Evolutionary conservation across 345 rosid genomes (phyloP), one percentile per base, ranked within the genome.

Genomic region (Streptanthus diversifolius): DNA sequence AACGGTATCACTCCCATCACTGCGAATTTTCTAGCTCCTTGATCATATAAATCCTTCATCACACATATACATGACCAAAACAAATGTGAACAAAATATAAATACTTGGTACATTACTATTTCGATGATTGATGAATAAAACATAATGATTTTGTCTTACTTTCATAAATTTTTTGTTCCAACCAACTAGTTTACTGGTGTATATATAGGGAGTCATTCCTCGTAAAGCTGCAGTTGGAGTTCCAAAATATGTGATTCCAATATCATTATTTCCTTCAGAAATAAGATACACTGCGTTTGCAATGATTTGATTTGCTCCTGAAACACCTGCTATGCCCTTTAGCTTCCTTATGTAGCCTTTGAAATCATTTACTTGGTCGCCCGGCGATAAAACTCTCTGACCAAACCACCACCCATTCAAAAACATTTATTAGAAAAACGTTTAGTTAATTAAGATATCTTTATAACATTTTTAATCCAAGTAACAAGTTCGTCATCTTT

Each of bases 221-320:
- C 79, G 83, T 0, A 37, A 0, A 13, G 14, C 4, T 51, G 88
- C 73, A 15, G 62, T 14, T 5, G 70, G 83, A 19, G 80, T 56
- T 0, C 11, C 8, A 52, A 80, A 85, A 66, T 61, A 89, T n/a
- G 80, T 78, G 67, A 79, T 75, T 19, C 85, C 92, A 21, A 89
- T 63, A 85, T 89, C 96, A 47, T 87, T 76, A 66, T 83, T 87
- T 48, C 92, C 87, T 18, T 81, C 59, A 14, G 82, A 80, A 29
- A 84, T 61, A 2, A 84, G 30, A 72, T 62, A 70, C 15, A 87
- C 19, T 53, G 83, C 78, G 2, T 82, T 83, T 40, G 64, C 35
- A 33, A 87, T 5, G 11, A 84, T 79, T 5, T 39, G 6, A 0
- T 58, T 73, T 21, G 87, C 77, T 58, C 9, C 62, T 27, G 80